Percentiles rank a stretch among this genome's conserved stretches.
These are phyloP conservation scores for Apophysomyces variabilis DNA, from an alignment of 371 early-diverging fungal genomes.

Conservation along the genomic window DNA sequence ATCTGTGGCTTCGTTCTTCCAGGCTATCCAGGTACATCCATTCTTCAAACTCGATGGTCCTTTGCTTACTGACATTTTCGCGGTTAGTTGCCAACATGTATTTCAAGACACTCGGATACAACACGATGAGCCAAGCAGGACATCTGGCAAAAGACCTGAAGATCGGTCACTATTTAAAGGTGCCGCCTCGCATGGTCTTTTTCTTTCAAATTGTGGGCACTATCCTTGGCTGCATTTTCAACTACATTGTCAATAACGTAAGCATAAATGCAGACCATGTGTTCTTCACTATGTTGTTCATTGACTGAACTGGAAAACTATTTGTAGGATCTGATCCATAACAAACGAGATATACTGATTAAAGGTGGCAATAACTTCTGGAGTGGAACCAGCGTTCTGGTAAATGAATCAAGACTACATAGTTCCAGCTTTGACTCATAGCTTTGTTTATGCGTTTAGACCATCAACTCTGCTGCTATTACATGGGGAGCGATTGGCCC, in stretches of 20 bases:
- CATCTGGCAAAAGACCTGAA: slow-evolving; percentile 59
- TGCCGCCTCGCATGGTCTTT: slow-evolving; percentile 65
- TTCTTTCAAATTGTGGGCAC: slow-evolving; percentile 62
- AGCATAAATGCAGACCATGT: neutral
- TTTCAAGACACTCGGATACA: slow-evolving; percentile 50
- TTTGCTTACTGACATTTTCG: neutral
- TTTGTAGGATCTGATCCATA: slow-evolving; percentile 37
- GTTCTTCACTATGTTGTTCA: neutral
- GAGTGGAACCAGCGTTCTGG: slow-evolving; percentile 46
- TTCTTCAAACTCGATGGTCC: slow-evolving; percentile 53
- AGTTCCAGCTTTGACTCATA: slow-evolving; percentile 2
- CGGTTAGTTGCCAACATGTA: slow-evolving; percentile 29
- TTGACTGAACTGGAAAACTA: neutral
- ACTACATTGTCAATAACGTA: slow-evolving; percentile 43
- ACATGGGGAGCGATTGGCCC: slow-evolving; percentile 61
- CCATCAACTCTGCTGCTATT: slow-evolving; percentile 56
- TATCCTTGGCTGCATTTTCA: slow-evolving; percentile 49
- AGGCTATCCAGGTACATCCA: slow-evolving; percentile 20
- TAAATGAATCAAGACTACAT: neutral
- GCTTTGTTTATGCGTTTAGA: slow-evolving; percentile 9
- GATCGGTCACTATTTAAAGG: slow-evolving; percentile 73
- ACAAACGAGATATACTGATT: slow-evolving; percentile 36
- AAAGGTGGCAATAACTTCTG: slow-evolving; percentile 45
- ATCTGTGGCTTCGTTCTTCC: slow-evolving; percentile 49
- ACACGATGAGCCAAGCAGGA: slow-evolving; percentile 53